Percentiles rank a stretch among this genome's conserved stretches.
Evolutionary conservation across 2,329 filamentous ascomycete genomes (phyloP).

Genomic region (Emmonsia crescens): DNA sequence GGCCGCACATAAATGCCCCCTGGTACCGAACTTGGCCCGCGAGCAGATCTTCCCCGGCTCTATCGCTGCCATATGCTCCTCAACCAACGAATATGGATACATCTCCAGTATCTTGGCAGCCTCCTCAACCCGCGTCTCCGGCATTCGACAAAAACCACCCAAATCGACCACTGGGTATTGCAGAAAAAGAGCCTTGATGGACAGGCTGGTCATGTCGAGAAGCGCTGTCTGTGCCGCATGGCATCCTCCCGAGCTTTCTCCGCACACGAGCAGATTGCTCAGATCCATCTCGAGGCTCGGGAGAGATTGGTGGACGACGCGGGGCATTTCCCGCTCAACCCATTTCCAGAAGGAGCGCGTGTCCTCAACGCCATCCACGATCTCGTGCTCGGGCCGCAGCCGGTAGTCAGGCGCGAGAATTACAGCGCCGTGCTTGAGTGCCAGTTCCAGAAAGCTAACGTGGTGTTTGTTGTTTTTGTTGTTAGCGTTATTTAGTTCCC

Average conservation of each 20-base stretch:
- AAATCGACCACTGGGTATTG: neutral
- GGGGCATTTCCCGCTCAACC: neutral
- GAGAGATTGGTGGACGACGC: neutral
- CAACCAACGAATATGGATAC: neutral
- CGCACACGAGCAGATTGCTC: neutral
- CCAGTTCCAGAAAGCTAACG: slow-evolving; percentile 7
- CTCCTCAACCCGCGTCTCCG: neutral
- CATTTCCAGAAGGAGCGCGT: slow-evolving; percentile 10
- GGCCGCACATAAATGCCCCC: neutral
- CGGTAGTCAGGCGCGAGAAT: slow-evolving; percentile 16
- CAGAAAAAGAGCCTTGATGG: neutral
- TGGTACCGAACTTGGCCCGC: neutral
- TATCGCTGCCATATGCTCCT: neutral
- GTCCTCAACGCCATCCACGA: slow-evolving; percentile 8
- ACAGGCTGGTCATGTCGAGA: neutral
- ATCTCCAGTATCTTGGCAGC: neutral
- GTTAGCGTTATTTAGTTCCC: neutral
- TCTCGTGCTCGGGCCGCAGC: slow-evolving; percentile 8
- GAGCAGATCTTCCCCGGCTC: neutral
- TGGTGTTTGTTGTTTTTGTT: no score
- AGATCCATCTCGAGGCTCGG: neutral
- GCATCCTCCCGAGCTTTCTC: neutral
- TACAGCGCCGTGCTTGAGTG: slow-evolving; percentile 21
- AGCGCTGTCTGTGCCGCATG: neutral
- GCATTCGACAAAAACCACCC: neutral